Evolutionary conservation across 2,329 filamentous ascomycete genomes (phyloP).

Genomic region (Curvularia sp.): DNA sequence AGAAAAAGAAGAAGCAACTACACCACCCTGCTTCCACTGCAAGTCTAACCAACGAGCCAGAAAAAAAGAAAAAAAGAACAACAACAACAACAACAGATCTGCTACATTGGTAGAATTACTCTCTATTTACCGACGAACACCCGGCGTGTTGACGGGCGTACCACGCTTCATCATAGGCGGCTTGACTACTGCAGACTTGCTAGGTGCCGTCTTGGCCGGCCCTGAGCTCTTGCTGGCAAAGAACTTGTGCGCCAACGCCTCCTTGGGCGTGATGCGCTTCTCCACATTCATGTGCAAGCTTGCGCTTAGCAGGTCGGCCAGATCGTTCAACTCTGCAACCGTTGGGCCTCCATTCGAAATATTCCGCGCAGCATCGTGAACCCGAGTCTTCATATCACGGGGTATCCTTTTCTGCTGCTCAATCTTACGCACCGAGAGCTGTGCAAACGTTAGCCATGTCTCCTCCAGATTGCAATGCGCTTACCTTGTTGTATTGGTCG

Average conservation of each 20-base stretch:
- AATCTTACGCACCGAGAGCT: constrained; percentile 73
- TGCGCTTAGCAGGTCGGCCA: constrained; percentile 86
- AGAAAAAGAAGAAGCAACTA: not conserved
- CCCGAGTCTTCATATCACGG: constrained; percentile 76
- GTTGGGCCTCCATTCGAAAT: constrained; percentile 71
- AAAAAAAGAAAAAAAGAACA: constrained; percentile 1
- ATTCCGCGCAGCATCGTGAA: constrained; percentile 74
- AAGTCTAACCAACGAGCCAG: constrained; percentile 3
- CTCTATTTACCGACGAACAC: constrained; percentile 26
- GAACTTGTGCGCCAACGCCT: constrained; percentile 90
- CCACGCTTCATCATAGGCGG: constrained; percentile 36
- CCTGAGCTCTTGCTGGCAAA: constrained; percentile 60
- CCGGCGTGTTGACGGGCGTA: constrained; percentile 20
- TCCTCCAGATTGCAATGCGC: constrained; percentile 7
- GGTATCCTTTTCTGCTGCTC: constrained; percentile 67
- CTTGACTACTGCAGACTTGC: constrained; percentile 40
- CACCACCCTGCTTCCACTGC: not conserved
- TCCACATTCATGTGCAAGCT: constrained; percentile 91
- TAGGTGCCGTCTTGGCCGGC: constrained; percentile 20
- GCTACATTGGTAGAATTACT: too few species aligned
- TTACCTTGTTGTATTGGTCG: constrained; percentile 56
- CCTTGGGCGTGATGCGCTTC: constrained; percentile 84
- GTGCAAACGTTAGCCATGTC: constrained; percentile 23
- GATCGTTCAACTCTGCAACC: constrained; percentile 78
- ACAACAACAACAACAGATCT: too few species aligned